Evolutionary conservation across 2,329 filamentous ascomycete species (phyloP).

Genomic region (Leptographium flavum): DNA sequence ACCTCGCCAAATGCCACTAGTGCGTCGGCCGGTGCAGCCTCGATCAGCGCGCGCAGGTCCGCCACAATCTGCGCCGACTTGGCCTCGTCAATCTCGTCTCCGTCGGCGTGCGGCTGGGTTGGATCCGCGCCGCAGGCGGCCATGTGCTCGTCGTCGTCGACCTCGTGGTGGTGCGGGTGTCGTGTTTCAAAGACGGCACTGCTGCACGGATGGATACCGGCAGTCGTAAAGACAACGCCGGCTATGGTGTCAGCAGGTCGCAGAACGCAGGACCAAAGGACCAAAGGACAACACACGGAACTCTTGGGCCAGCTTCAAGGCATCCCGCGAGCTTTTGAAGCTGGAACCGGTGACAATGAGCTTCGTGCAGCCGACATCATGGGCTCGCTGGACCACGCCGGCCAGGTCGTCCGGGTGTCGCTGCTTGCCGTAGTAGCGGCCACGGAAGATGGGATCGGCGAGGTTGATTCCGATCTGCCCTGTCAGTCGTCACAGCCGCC

Average conservation of each 20-base stretch:
- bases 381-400: slow-evolving; percentile 65
- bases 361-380: slow-evolving; percentile 68
- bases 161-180: slow-evolving; percentile 28
- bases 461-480: slow-evolving; percentile 81
- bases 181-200: slow-evolving; percentile 59
- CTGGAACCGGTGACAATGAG: slow-evolving; percentile 91
- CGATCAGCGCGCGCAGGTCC: slow-evolving; percentile 50
- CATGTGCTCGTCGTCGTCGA: slow-evolving; percentile 27
- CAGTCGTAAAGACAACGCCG: slow-evolving; percentile 72
- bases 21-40: slow-evolving; percentile 30
- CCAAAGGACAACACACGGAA: slow-evolving; percentile 53
- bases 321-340: slow-evolving; percentile 60
- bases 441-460: slow-evolving; percentile 79
- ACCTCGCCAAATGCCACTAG: slow-evolving; percentile 86
- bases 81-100: slow-evolving; percentile 24
- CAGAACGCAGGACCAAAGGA: no score
- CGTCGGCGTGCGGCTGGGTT: slow-evolving; percentile 29
- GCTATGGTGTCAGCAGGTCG: slow-evolving; percentile 32
- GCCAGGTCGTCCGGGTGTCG: slow-evolving; percentile 59
- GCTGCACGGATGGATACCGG: slow-evolving; percentile 87
- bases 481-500: not conserved
- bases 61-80: slow-evolving; percentile 36
- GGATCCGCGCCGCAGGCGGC: slow-evolving; percentile 40
- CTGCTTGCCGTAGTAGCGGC: slow-evolving; percentile 68
- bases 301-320: slow-evolving; percentile 56